Conservation (phyloP, 2,329 filamentous ascomycete genomes). For the Colletotrichum somersetense region DNA sequence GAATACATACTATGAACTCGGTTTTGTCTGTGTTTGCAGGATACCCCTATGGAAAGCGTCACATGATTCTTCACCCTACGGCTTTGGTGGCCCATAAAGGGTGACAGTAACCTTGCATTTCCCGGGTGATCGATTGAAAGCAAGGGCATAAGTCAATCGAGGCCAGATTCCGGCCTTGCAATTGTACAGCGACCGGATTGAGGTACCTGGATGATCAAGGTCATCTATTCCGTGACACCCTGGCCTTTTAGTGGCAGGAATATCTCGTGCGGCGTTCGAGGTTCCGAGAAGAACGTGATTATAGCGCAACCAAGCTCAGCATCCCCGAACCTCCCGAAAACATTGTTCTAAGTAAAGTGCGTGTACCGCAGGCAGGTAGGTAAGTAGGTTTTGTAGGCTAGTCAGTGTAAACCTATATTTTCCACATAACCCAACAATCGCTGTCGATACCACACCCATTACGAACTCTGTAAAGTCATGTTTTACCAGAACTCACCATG, state of each 20-base stretch:
- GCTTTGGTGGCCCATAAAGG: not conserved
- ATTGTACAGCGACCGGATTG: not conserved
- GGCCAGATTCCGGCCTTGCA: not conserved
- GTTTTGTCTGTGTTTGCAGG: not conserved
- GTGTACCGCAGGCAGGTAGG: not conserved
- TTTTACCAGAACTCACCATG: not conserved
- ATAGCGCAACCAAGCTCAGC: not conserved
- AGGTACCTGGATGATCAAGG: not conserved
- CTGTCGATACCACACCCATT: not conserved
- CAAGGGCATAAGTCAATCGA: not conserved
- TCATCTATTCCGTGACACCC: not conserved
- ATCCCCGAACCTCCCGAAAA: too few species aligned
- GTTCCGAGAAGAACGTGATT: slow-evolving; percentile 7
- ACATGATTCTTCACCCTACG: not conserved
- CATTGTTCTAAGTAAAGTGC: not conserved
- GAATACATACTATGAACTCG: not conserved
- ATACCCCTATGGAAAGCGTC: not conserved
- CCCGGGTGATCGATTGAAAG: not conserved
- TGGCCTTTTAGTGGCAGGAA: not conserved
- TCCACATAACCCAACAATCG: not conserved
- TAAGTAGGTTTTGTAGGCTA: not conserved
- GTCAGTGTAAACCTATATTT: not conserved
- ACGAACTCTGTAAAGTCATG: not conserved
- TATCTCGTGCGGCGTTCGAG: not conserved
- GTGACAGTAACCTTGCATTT: not conserved